Evolutionary conservation across 331 rosid genomes (phyloP), one percentile per base, ranked within the genome.

Genomic region (Acacia pycnantha): DNA sequence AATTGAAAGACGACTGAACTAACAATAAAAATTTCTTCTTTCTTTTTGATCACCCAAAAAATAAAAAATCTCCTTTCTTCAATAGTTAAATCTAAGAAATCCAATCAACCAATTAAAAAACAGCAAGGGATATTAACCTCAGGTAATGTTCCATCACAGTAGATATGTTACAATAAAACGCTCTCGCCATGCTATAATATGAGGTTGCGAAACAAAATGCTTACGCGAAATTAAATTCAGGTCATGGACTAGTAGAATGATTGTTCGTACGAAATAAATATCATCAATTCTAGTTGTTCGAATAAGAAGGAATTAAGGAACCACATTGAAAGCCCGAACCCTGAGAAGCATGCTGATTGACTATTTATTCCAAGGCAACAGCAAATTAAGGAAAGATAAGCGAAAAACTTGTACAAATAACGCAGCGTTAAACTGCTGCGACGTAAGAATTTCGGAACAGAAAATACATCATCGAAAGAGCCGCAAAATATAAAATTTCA

Each of bases 21-120:
- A 13, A 80, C 26, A 37, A 70, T 26, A 8, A 43, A 10, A 47
- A 58, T 8, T 61, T 61, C 71, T 71, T 73, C 71, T 41, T 71
- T 73, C 44, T 26, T 24, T 24, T 27, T 2, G 37, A 62, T 27
- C 21, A 29, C 37, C 37, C 37, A 62, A 27, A 62, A 62, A 62
- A 26, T 26, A 3, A 61, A 61, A 24, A 61, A 24, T 59, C 61
- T 70, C 76, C 76, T 50, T 77, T 77, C 40, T 37, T 24, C 24
- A 62, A 31, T 47, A 15, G 66, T 44, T 33, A 77, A 81, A 82
- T 75, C 54, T 41, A 56, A 68, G 79, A 85, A 74, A 79, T 43
- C 61, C 76, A 82, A 67, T 48, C 15, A 78, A 78, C 27, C 76
- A 31, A 70, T 62, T 10, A 21, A 41, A n/a, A 64, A 50, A 77